Percentiles rank a stretch among this genome's conserved stretches.
Evolutionary conservation across 2,329 filamentous ascomycete genomes (phyloP).

Genomic region (Fusarium equiseti): DNA sequence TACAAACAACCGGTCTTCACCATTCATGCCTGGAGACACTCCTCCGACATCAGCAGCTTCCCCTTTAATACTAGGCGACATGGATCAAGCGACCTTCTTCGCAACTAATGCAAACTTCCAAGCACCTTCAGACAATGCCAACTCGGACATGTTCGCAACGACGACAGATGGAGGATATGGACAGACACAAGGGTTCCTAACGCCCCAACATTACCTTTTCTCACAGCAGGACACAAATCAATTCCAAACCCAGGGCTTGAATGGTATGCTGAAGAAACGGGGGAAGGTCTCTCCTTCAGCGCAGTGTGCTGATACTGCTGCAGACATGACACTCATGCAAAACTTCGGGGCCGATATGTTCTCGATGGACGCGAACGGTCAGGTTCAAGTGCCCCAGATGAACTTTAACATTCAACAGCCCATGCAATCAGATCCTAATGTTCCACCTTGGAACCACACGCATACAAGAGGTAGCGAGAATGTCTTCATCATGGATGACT

Average conservation of each 20-base stretch:
- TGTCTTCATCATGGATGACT: conserved; percentile 56
- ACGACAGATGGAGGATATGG: conserved; percentile 51
- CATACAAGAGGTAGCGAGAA: conserved; percentile 49
- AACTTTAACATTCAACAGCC: conserved; percentile 56
- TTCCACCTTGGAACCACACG: conserved; percentile 59
- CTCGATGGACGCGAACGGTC: conserved; percentile 34
- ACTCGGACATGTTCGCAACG: conserved; percentile 49
- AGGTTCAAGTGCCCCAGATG: conserved; percentile 46
- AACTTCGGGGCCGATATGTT: conserved; percentile 52
- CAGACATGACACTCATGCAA: conserved; percentile 51
- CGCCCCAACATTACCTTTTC: conserved; percentile 57
- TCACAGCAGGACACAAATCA: conserved; percentile 47
- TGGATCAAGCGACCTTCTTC: conserved; percentile 54
- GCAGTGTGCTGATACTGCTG: conserved; percentile 38
- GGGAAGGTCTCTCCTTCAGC: conserved; percentile 13
- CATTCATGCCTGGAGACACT: conserved; percentile 40
- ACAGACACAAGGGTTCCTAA: conserved; percentile 51
- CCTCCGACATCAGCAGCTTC: conserved; percentile 54
- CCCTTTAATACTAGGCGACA: conserved; percentile 56
- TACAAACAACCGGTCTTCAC: conserved; percentile 25
- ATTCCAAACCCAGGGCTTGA: conserved; percentile 43
- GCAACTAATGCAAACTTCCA: conserved; percentile 52
- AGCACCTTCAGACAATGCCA: conserved; percentile 35
- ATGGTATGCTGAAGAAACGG: conserved; percentile 41
- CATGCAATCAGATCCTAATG: conserved; percentile 53